A percentile compares a stretch with the other conserved stretches of the same genome.
Conservation (phyloP, 306 rosid species). For the Castanea crenata region DNA sequence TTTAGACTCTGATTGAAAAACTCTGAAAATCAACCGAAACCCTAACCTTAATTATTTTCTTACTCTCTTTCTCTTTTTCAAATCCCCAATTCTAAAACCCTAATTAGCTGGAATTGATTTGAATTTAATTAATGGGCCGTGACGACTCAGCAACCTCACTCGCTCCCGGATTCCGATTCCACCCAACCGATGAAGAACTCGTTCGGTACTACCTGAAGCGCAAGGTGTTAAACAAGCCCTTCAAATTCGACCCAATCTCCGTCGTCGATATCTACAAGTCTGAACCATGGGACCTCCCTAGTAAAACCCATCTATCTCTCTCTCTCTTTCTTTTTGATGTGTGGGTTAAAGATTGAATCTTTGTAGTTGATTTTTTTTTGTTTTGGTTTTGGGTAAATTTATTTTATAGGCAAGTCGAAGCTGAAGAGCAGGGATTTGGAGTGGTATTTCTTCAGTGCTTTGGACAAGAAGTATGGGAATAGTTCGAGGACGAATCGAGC, state of each 20-base stretch:
- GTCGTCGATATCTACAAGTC: slow-evolving; percentile 68
- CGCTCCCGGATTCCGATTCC: slow-evolving; percentile 92
- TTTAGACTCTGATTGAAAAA: not conserved
- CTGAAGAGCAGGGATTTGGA: slow-evolving; percentile 78
- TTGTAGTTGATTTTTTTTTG: not conserved
- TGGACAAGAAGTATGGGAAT: slow-evolving; percentile 84
- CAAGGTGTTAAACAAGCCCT: slow-evolving; percentile 46
- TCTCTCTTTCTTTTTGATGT: not conserved
- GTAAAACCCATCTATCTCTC: slow-evolving; percentile 36
- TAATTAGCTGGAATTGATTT: not conserved
- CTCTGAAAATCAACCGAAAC: not conserved
- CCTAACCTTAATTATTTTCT: too few relatives aligned
- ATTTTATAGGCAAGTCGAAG: slow-evolving; percentile 51
- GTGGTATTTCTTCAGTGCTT: slow-evolving; percentile 83
- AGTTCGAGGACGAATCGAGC: slow-evolving; percentile 86
- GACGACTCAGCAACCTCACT: slow-evolving; percentile 34
- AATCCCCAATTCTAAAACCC: slow-evolving; percentile 21
- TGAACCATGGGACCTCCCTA: slow-evolving; percentile 96
- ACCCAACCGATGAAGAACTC: slow-evolving; percentile 91
- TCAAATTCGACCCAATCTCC: slow-evolving; percentile 57
- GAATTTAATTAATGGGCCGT: slow-evolving; percentile 31
- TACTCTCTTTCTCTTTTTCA: not conserved
- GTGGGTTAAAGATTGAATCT: not conserved
- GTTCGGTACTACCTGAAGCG: slow-evolving; percentile 72
- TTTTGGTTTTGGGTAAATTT: not conserved